Conservation (phyloP, 176 grass and related monocot species). For the Bromus sterilis region DNA sequence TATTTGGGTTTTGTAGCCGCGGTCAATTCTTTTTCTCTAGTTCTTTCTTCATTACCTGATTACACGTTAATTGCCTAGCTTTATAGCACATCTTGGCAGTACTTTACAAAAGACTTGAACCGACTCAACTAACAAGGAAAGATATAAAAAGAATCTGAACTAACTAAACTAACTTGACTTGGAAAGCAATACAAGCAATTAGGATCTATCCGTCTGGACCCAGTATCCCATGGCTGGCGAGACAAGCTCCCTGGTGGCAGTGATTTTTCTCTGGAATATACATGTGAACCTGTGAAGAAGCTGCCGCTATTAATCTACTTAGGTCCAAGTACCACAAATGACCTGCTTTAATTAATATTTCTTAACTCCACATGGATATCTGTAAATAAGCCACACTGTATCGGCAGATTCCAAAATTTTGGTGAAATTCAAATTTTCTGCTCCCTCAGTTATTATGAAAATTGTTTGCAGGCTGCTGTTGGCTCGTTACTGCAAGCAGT, state of each 20-base stretch:
- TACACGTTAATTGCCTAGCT: neutral
- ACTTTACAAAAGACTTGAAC: neutral
- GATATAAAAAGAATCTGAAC: neutral
- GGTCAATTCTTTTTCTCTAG: neutral
- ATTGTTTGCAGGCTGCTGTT: slow-evolving; percentile 74
- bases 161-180: neutral
- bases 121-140: neutral
- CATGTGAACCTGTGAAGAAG: slow-evolving; percentile 4
- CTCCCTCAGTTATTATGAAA: slow-evolving; percentile 23
- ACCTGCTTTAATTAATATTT: slow-evolving; percentile 10
- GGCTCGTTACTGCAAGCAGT: slow-evolving; percentile 80
- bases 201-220: neutral
- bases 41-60: neutral
- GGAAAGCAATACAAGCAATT: neutral
- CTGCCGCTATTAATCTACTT: neutral
- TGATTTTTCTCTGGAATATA: neutral
- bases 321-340: neutral
- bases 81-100: neutral
- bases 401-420: neutral
- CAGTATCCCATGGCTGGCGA: neutral
- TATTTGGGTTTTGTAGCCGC: neutral
- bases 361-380: neutral
- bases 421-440: slow-evolving; percentile 2
- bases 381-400: slow-evolving; percentile 12
- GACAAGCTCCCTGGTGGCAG: neutral